Evolutionary conservation across 2,329 filamentous ascomycete species (phyloP).

Genomic region (Lecanicillium sp.): DNA sequence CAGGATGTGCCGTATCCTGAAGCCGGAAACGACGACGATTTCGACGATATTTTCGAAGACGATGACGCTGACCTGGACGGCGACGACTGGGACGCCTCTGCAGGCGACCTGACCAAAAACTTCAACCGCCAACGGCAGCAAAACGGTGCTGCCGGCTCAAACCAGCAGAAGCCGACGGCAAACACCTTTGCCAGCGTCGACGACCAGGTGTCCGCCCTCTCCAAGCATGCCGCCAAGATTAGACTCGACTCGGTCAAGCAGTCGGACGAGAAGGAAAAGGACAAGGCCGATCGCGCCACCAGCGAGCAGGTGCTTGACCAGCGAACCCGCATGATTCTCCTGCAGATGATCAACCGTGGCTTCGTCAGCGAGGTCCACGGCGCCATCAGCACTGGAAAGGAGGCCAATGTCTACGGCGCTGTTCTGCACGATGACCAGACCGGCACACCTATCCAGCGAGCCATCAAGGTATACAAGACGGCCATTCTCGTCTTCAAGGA

Average conservation of each 20-base stretch:
- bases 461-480: constrained; percentile 99
- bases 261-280: constrained; percentile 53
- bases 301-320: constrained; percentile 92
- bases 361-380: constrained; percentile 89
- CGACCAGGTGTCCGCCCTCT: constrained; percentile 79
- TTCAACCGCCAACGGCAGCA: constrained; percentile 78
- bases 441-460: constrained; percentile 59
- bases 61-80: constrained; percentile 50
- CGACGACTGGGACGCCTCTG: constrained; percentile 51
- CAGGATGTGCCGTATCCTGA: constrained; percentile 15
- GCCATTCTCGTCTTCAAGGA: constrained; percentile 97
- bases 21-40: constrained; percentile 20
- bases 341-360: constrained; percentile 92
- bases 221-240: constrained; percentile 80
- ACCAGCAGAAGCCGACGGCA: constrained; percentile 68
- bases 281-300: constrained; percentile 89
- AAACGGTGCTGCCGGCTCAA: constrained; percentile 40
- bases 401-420: constrained; percentile 96
- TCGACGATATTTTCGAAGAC: constrained; percentile 31
- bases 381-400: constrained; percentile 92
- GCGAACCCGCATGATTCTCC: constrained; percentile 86
- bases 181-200: constrained; percentile 77
- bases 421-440: constrained; percentile 52
- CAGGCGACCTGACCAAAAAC: constrained; percentile 70
- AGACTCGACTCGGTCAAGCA: constrained; percentile 61